Evolutionary conservation across 305 asterid genomes (phyloP).

Genomic region (Solanum aculeatissimum): DNA sequence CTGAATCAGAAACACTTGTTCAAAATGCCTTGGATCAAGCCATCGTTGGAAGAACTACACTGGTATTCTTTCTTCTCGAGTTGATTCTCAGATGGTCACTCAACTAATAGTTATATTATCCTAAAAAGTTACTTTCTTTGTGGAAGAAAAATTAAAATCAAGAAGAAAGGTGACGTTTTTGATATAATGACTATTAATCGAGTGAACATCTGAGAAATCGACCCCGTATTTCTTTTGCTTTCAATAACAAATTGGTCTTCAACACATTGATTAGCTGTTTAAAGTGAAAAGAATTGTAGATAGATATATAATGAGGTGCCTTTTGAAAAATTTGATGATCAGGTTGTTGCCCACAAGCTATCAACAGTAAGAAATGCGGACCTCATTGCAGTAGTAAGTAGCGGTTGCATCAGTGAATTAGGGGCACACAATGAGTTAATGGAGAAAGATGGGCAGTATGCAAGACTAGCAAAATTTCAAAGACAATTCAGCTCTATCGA

Average conservation of each 20-base stretch:
- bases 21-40: slow-evolving; percentile 83
- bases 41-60: slow-evolving; percentile 75
- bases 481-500: slow-evolving; percentile 49
- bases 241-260: background rate
- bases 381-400: slow-evolving; percentile 47
- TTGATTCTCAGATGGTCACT: background rate
- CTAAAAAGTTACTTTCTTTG: background rate
- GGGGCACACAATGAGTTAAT: slow-evolving; percentile 63
- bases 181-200: background rate
- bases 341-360: slow-evolving; percentile 92
- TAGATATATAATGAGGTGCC: background rate
- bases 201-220: background rate
- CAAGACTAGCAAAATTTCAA: slow-evolving; percentile 50
- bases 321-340: background rate
- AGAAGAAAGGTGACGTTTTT: background rate
- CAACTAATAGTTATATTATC: background rate
- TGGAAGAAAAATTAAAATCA: background rate
- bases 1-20: slow-evolving; percentile 76
- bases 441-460: slow-evolving; percentile 49
- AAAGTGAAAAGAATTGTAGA: background rate
- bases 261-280: background rate
- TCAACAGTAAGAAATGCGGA: slow-evolving; percentile 75
- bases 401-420: slow-evolving; percentile 42
- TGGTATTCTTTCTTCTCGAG: slow-evolving; percentile 25
- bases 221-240: background rate